Percentiles rank a stretch among this genome's conserved stretches.
These are phyloP conservation scores for Mycena capillaripes DNA, from an alignment of 768 basidiomycete genomes.

Conservation along the genomic window DNA sequence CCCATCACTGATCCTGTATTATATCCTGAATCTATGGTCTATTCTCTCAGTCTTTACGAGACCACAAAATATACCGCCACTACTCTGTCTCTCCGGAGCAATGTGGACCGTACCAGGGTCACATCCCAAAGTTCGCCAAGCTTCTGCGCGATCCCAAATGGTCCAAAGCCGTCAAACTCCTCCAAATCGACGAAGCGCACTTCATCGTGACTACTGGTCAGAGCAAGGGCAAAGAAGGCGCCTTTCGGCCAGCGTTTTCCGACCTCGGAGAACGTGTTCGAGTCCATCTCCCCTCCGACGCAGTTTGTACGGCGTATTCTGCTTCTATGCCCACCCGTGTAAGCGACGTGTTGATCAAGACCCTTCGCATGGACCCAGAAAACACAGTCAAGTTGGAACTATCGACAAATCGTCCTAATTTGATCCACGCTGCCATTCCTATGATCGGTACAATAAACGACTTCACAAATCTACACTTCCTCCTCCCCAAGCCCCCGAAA, in stretches of 20 bases:
- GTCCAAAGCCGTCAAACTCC: slow-evolving; percentile 17
- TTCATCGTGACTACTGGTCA: slow-evolving; percentile 36
- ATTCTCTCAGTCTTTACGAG: too few relatives aligned
- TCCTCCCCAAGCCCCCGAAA: not conserved
- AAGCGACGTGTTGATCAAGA: not conserved
- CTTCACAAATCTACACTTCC: slow-evolving; percentile 1
- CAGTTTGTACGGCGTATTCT: slow-evolving; percentile 6
- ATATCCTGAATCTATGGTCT: not conserved
- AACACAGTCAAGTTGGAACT: not conserved
- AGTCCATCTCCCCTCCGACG: not conserved
- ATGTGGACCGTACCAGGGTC: slow-evolving; percentile 34
- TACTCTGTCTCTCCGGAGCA: slow-evolving; percentile 36
- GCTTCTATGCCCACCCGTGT: not conserved
- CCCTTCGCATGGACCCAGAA: not conserved
- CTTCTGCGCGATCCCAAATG: slow-evolving; percentile 7
- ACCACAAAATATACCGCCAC: not conserved
- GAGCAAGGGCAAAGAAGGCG: not conserved
- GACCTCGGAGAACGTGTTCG: slow-evolving; percentile 6
- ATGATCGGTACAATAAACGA: slow-evolving; percentile 1
- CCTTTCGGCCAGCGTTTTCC: not conserved
- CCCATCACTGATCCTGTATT: not conserved
- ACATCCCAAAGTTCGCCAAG: slow-evolving; percentile 20
- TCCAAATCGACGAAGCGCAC: slow-evolving; percentile 38
- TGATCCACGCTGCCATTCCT: not conserved
- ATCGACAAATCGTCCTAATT: slow-evolving; percentile 9